A percentile compares a stretch with the other conserved stretches of the same genome.
phyloP scores from a whole-genome alignment of 495 filamentous ascomycete species.

The Lasiosphaeria miniovina region DNA sequence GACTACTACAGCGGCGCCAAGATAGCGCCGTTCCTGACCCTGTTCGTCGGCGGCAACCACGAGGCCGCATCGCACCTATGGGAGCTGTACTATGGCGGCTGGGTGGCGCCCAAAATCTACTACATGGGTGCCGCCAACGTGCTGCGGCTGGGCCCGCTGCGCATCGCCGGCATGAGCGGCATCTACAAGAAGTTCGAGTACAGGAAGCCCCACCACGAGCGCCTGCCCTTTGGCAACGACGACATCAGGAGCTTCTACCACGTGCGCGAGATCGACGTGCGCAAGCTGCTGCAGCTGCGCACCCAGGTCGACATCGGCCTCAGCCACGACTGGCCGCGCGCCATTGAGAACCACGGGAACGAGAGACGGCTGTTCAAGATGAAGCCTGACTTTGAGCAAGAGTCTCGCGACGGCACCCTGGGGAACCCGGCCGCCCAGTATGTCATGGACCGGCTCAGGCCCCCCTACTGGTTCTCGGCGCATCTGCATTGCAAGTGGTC shows the following conservation, averaged over 20 bases:
- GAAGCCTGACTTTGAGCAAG: conserved; percentile 70
- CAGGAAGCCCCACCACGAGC: conserved; percentile 73
- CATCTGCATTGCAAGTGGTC: conserved; percentile 86
- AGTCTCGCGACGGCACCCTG: conserved; percentile 68
- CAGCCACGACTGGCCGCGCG: conserved; percentile 92
- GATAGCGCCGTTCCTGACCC: conserved; percentile 78
- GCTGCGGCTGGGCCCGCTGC: conserved; percentile 72
- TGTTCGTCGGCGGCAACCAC: conserved; percentile 94
- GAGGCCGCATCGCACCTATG: conserved; percentile 83
- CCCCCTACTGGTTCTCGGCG: conserved; percentile 88
- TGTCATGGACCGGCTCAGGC: conserved; percentile 75
- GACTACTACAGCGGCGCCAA: conserved; percentile 82
- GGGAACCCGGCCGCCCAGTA: conserved; percentile 75
- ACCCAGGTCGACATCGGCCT: conserved; percentile 85
- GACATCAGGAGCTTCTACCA: conserved; percentile 83
- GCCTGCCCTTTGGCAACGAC: conserved; percentile 73
- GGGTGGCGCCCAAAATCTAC: conserved; percentile 96
- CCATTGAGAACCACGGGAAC: conserved; percentile 73
- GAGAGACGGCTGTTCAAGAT: conserved; percentile 55
- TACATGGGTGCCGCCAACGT: conserved; percentile 92
- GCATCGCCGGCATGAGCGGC: conserved; percentile 87
- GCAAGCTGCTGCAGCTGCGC: conserved; percentile 80
- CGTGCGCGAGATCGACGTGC: conserved; percentile 81
- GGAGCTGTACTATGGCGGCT: conserved; percentile 94
- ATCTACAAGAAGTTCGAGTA: conserved; percentile 92